Percentiles rank a stretch among this genome's conserved stretches.
These are phyloP conservation scores for Cruciata laevipes DNA, from an alignment of 257 asterid genomes.

Conservation along the genomic window DNA sequence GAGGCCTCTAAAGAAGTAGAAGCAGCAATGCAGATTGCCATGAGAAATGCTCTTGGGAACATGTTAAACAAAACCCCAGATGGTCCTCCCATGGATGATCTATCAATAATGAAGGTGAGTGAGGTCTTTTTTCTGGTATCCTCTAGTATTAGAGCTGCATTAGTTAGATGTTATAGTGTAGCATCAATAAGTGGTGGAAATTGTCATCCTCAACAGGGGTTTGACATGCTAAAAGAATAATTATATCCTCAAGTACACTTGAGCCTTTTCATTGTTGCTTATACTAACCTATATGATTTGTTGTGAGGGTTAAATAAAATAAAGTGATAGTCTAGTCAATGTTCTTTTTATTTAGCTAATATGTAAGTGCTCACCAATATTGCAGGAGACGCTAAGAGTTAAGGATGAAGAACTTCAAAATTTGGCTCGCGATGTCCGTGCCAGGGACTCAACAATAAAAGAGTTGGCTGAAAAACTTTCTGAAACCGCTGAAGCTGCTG, in stretches of 20 bases:
- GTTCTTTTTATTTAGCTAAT: background rate
- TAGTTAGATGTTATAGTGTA: constrained; percentile 1
- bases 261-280: background rate
- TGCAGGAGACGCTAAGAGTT: constrained; percentile 91
- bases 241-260: background rate
- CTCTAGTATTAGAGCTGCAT: background rate
- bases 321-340: background rate
- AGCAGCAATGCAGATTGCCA: constrained; percentile 90
- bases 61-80: constrained; percentile 68
- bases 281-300: background rate
- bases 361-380: constrained; percentile 11
- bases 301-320: too few species aligned
- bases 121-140: background rate
- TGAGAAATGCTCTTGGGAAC: constrained; percentile 86
- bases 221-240: background rate
- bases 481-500: constrained; percentile 97
- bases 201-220: background rate
- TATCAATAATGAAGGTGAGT: constrained; percentile 86
- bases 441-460: constrained; percentile 79
- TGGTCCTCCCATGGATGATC: constrained; percentile 87
- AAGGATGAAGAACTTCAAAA: constrained; percentile 98
- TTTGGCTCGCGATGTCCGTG: constrained; percentile 81
- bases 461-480: constrained; percentile 83
- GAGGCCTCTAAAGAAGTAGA: constrained; percentile 97
- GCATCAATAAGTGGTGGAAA: background rate